A percentile compares a stretch with the other conserved stretches of the same genome.
phyloP scores from a whole-genome alignment of 2,329 filamentous ascomycete species.

The Colletotrichum tabaci region DNA sequence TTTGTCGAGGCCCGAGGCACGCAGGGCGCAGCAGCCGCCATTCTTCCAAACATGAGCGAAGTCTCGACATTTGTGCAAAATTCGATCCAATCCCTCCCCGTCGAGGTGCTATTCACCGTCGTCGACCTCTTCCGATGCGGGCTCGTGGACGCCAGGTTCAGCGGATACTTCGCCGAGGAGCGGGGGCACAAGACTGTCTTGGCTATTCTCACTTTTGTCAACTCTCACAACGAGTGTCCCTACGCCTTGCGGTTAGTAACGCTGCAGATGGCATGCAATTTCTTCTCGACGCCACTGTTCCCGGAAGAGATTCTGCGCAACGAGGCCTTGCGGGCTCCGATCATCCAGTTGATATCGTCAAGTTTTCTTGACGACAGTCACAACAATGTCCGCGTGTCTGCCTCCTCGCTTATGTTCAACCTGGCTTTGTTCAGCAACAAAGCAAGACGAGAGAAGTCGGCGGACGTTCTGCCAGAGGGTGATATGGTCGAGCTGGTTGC shows the following conservation, averaged over 20 bases:
- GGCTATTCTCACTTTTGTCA: conserved; percentile 73
- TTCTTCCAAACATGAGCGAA: conserved; percentile 78
- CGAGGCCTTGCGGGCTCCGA: conserved; percentile 65
- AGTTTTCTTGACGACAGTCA: conserved; percentile 85
- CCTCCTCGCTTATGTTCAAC: conserved; percentile 88
- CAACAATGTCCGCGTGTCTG: conserved; percentile 82
- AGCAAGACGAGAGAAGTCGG: conserved; percentile 69
- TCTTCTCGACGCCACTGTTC: conserved; percentile 84
- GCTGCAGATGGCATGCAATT: conserved; percentile 86
- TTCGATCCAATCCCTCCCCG: conserved; percentile 69
- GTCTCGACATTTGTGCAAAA: conserved; percentile 75
- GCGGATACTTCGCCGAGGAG: conserved; percentile 88
- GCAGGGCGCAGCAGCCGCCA: conserved; percentile 73
- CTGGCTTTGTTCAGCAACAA: conserved; percentile 80
- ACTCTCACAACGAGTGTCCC: conserved; percentile 71
- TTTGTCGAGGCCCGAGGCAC: conserved; percentile 78
- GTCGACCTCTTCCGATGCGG: conserved; percentile 88
- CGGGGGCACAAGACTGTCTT: conserved; percentile 73
- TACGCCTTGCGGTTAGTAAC: conserved; percentile 89
- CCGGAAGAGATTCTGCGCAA: conserved; percentile 72
- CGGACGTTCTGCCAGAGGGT: conserved; percentile 74
- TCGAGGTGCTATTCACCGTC: conserved; percentile 81
- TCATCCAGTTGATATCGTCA: conserved; percentile 80
- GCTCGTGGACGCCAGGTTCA: conserved; percentile 83
- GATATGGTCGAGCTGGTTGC: conserved; percentile 88